These are phyloP conservation scores for Ajuga reptans DNA, from an alignment of 305 asterid genomes.

Conservation along the genomic window DNA sequence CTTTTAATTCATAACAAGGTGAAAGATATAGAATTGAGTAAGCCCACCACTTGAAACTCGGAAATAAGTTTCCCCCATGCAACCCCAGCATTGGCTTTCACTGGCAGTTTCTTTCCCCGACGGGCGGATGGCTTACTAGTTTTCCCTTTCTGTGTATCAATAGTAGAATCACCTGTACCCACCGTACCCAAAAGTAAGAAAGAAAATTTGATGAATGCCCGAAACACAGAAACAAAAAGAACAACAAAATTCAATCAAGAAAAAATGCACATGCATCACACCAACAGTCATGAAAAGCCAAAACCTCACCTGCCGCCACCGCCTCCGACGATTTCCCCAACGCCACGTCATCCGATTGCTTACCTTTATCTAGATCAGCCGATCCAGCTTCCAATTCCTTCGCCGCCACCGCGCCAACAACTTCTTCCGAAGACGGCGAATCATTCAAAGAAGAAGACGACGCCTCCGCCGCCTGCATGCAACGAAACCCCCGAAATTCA, in stretches of 20 bases:
- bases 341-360: constrained; percentile 32
- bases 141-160: constrained; percentile 50
- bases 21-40: constrained; percentile 10
- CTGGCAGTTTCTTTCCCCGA: constrained; percentile 54
- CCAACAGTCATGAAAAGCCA: constrained; percentile 18
- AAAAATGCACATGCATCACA: constrained; percentile 27
- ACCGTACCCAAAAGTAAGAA: neutral
- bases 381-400: constrained; percentile 59
- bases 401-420: constrained; percentile 23
- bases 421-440: constrained; percentile 36
- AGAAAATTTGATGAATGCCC: neutral
- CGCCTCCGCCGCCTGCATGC: constrained; percentile 40
- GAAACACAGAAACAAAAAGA: neutral
- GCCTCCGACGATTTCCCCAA: constrained; percentile 31
- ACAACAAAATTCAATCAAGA: constrained; percentile 15
- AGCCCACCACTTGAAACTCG: constrained; percentile 57
- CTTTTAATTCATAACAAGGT: constrained; percentile 3
- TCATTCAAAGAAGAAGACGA: constrained; percentile 42
- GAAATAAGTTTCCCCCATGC: constrained; percentile 93
- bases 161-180: constrained; percentile 42
- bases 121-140: constrained; percentile 24
- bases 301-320: constrained; percentile 34
- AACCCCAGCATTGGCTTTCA: constrained; percentile 39
- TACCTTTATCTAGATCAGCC: constrained; percentile 43
- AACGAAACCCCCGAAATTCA: constrained; percentile 21